A percentile compares a stretch with the other conserved stretches of the same genome.
These are phyloP conservation scores for Thuja plicata DNA, from an alignment of 83 land plant genomes.

Conservation along the genomic window DNA sequence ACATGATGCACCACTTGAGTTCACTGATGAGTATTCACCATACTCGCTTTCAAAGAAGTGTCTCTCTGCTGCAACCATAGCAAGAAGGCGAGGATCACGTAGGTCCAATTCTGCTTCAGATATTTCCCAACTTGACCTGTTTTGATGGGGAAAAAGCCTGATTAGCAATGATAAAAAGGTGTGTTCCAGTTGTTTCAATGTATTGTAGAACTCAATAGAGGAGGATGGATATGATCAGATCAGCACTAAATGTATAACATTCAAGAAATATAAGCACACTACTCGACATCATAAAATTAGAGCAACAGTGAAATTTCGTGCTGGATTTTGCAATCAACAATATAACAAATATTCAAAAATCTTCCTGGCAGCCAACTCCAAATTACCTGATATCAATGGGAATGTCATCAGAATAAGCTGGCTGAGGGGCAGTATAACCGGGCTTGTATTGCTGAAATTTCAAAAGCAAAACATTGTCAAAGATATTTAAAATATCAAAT, in stretches of 20 bases:
- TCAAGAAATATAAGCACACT: not conserved
- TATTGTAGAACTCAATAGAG: not conserved
- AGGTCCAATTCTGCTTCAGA: constrained; percentile 62
- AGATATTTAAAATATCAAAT: not conserved
- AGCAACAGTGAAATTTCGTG: not conserved
- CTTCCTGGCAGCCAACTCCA: not conserved
- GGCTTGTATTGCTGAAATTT: constrained; percentile 65
- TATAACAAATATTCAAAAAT: not conserved
- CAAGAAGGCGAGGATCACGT: constrained; percentile 68
- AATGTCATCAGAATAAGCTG: constrained; percentile 41
- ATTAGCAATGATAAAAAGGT: not conserved
- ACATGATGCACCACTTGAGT: constrained; percentile 80
- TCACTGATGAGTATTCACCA: constrained; percentile 62
- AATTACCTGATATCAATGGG: constrained; percentile 63
- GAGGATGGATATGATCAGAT: not conserved
- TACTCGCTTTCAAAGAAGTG: constrained; percentile 77
- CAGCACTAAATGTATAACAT: not conserved
- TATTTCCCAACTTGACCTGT: constrained; percentile 72
- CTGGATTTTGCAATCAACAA: not conserved
- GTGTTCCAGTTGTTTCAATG: not conserved
- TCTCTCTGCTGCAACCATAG: constrained; percentile 81
- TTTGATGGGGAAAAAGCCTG: not conserved
- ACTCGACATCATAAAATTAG: not conserved
- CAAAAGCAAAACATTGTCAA: not conserved
- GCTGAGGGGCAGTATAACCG: constrained; percentile 74